phyloP scores from a whole-genome alignment of 495 filamentous ascomycete genomes.

The Penicillium longicatenatum region DNA sequence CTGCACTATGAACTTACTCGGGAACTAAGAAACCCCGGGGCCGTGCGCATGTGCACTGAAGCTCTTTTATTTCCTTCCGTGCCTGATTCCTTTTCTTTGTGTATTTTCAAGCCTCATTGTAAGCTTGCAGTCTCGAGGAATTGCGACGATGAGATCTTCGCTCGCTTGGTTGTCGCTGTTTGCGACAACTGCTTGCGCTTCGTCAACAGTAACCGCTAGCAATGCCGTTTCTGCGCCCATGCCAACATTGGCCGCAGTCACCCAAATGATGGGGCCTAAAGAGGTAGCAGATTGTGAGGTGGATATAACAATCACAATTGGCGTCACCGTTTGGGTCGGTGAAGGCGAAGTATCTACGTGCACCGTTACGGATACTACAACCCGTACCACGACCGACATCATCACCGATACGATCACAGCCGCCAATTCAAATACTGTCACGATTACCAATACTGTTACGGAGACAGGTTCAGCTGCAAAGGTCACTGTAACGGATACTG shows the following conservation, averaged over 20 bases:
- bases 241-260: background rate
- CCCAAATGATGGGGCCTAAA: background rate
- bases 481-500: conserved; percentile 1
- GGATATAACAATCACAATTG: conserved; percentile 12
- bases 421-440: background rate
- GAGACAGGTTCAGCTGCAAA: background rate
- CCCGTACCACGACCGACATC: background rate
- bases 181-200: conserved; percentile 4
- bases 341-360: conserved; percentile 8
- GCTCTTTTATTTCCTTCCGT: background rate
- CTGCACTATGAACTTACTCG: background rate
- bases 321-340: conserved; percentile 14
- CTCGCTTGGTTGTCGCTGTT: conserved; percentile 15
- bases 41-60: conserved; percentile 6
- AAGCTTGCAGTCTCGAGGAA: background rate
- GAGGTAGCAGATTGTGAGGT: background rate
- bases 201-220: conserved; percentile 1
- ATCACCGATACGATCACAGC: background rate
- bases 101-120: conserved; percentile 1
- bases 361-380: conserved; percentile 6
- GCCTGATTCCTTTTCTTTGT: background rate
- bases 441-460: background rate
- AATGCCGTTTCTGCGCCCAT: background rate
- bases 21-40: conserved; percentile 1
- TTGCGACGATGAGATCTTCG: conserved; percentile 15